phyloP scores from a whole-genome alignment of 805 yeast genomes.

The Saccharomycopsis amapae region DNA sequence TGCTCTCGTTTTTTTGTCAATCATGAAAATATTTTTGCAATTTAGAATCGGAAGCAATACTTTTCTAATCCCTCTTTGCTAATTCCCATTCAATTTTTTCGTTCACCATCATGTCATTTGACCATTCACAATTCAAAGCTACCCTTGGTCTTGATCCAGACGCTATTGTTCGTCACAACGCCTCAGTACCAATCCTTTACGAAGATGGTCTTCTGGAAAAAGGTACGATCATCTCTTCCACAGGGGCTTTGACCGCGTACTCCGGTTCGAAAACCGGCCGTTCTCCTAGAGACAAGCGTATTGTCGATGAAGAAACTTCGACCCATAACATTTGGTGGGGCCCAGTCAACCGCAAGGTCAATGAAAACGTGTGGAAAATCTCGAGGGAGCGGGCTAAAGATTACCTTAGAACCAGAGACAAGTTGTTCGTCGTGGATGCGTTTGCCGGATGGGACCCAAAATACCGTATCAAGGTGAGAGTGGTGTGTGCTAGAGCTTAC shows the following conservation, averaged over 20 bases:
- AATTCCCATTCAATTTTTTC: too few relatives aligned
- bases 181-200: slow-evolving; percentile 86
- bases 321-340: slow-evolving; percentile 96
- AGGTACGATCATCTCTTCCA: slow-evolving; percentile 83
- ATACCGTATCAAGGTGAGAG: slow-evolving; percentile 91
- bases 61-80: too few relatives aligned
- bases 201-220: slow-evolving; percentile 90
- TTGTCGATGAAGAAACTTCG: slow-evolving; percentile 89
- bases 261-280: slow-evolving; percentile 96
- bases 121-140: slow-evolving; percentile 27
- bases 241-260: slow-evolving; percentile 94
- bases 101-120: too few relatives aligned
- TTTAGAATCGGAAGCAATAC: too few relatives aligned
- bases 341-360: slow-evolving; percentile 92
- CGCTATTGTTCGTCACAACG: slow-evolving; percentile 75
- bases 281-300: slow-evolving; percentile 96
- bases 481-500: slow-evolving; percentile 96
- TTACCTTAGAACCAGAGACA: slow-evolving; percentile 91
- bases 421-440: slow-evolving; percentile 91
- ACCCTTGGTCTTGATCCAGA: slow-evolving; percentile 49
- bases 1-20: too few relatives aligned
- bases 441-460: slow-evolving; percentile 99
- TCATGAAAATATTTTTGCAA: too few relatives aligned
- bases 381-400: slow-evolving; percentile 95
- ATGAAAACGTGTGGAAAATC: slow-evolving; percentile 90